Evolutionary conservation across 148 eudicot genomes (phyloP).

Genomic region (Diospyros kaki): DNA sequence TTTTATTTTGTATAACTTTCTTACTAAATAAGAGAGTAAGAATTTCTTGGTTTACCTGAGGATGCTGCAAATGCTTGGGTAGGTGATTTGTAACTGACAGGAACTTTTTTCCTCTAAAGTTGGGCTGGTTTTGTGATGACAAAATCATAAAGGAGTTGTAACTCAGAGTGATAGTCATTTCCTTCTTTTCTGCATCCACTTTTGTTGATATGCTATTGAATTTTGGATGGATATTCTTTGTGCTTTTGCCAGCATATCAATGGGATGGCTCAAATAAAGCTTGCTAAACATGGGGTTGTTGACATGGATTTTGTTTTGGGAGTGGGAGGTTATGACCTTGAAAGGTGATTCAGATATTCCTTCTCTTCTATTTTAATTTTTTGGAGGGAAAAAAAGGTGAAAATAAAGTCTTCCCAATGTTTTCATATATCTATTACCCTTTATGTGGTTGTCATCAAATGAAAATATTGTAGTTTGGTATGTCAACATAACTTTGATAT

Average conservation of each 20-base stretch:
- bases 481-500: conserved; percentile 7
- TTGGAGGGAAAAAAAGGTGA: not conserved
- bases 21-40: too few species aligned
- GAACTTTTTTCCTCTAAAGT: not conserved
- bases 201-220: not conserved
- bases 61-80: not conserved
- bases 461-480: not conserved
- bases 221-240: conserved; percentile 8
- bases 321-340: conserved; percentile 96
- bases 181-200: not conserved
- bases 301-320: conserved; percentile 93
- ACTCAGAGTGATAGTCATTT: not conserved
- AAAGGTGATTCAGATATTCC: conserved; percentile 41
- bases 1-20: too few species aligned
- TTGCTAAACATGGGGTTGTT: conserved; percentile 68
- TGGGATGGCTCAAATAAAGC: conserved; percentile 78
- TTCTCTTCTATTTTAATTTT: not conserved
- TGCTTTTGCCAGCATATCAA: conserved; percentile 62
- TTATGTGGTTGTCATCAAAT: not conserved
- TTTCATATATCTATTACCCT: not conserved
- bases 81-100: not conserved
- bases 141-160: not conserved
- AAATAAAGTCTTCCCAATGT: not conserved
- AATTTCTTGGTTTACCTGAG: not conserved
- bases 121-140: not conserved